Conservation (phyloP, 1,284 basidiomycete species). For the Ganoderma multipileum region DNA sequence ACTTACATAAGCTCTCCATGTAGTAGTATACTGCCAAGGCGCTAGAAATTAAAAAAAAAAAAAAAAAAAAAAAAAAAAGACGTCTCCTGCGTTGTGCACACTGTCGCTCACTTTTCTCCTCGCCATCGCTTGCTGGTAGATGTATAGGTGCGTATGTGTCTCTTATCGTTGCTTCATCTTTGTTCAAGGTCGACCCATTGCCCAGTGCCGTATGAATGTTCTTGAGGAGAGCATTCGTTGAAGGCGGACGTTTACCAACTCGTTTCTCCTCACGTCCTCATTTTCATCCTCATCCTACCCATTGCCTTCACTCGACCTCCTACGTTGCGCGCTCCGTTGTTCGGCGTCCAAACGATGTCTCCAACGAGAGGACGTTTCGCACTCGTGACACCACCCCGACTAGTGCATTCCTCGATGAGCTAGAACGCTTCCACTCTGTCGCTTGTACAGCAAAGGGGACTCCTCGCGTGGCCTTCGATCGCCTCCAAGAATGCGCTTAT, state of each 20-base stretch:
- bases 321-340: not conserved
- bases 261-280: not conserved
- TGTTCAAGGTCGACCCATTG: not conserved
- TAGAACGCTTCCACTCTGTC: slow-evolving; percentile 8
- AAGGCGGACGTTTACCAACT: slow-evolving; percentile 27
- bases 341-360: not conserved
- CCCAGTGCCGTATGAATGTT: slow-evolving; percentile 41
- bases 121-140: slow-evolving; percentile 13
- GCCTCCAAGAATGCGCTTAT: not conserved
- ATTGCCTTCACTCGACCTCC: not conserved
- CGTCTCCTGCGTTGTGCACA: not conserved
- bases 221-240: slow-evolving; percentile 35
- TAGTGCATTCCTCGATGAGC: not conserved
- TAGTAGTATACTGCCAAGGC: too few relatives aligned
- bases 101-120: not conserved
- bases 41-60: too few relatives aligned
- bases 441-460: not conserved
- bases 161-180: not conserved
- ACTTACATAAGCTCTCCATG: too few relatives aligned
- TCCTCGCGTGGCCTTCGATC: not conserved
- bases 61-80: too few relatives aligned
- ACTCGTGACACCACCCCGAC: not conserved
- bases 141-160: slow-evolving; percentile 17
- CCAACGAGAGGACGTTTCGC: not conserved
- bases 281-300: slow-evolving; percentile 4